A percentile compares a stretch with the other conserved stretches of the same genome.
Conservation (phyloP, 176 grass and related monocot genomes). For the Pharus latifolius region DNA sequence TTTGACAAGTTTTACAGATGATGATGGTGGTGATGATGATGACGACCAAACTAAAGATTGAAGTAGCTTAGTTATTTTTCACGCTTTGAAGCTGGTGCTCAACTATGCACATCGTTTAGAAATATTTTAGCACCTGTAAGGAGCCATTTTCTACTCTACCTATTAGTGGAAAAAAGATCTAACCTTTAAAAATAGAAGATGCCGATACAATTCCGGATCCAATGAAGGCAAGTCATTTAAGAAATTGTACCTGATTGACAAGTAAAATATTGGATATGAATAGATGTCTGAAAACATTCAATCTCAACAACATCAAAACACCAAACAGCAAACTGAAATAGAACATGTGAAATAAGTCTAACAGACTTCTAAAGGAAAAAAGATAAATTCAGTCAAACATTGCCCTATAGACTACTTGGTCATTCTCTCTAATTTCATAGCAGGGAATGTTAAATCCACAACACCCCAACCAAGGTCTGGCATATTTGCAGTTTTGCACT, state of each 20-base stretch:
- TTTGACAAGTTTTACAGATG: neutral
- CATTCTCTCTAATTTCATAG: neutral
- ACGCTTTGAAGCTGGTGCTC: neutral
- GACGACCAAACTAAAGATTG: neutral
- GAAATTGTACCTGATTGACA: constrained; percentile 68
- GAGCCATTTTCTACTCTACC: neutral
- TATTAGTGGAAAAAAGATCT: neutral
- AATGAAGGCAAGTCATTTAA: constrained; percentile 96
- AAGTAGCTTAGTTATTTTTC: neutral
- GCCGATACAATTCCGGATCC: constrained; percentile 90
- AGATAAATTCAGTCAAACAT: neutral
- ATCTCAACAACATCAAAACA: constrained; percentile 1
- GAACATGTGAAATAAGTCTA: neutral
- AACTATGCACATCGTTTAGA: neutral
- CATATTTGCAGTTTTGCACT: neutral
- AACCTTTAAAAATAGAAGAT: constrained; percentile 98
- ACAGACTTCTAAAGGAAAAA: constrained; percentile 16
- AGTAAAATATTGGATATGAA: constrained; percentile 10
- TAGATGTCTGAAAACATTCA: neutral
- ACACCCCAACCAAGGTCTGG: neutral
- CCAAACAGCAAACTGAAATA: constrained; percentile 12
- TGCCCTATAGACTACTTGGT: neutral
- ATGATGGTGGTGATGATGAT: no score
- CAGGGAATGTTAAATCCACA: neutral
- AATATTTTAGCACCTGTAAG: neutral